Conservation (phyloP, 78 protist genomes). For the Monocercomonoides exilis region DNA sequence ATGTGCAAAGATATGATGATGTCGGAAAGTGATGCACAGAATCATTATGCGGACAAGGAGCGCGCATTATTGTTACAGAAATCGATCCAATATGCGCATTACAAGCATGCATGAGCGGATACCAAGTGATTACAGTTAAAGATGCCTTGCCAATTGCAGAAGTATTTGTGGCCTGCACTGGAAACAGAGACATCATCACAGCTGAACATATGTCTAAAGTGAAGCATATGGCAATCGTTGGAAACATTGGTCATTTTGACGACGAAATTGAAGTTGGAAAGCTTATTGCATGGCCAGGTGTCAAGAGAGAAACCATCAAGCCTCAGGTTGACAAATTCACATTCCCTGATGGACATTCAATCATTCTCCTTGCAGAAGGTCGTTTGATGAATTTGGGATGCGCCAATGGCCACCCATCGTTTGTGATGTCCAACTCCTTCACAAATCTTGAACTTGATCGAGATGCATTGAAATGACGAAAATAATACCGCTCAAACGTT, state of each 20-base stretch:
- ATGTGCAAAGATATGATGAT: conserved; percentile 18
- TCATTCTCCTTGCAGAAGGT: conserved; percentile 19
- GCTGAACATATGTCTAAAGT: background rate
- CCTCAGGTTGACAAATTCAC: conserved; percentile 22
- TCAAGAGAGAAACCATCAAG: conserved; percentile 18
- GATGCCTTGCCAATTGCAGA: conserved; percentile 2
- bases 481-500: no score
- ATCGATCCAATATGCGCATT: conserved; percentile 36
- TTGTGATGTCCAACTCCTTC: conserved; percentile 24
- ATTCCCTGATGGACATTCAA: conserved; percentile 7
- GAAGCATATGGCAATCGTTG: conserved; percentile 13
- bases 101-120: conserved; percentile 27
- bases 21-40: conserved; percentile 18
- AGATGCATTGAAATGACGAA: no score
- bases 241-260: conserved; percentile 36
- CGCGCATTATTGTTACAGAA: conserved; percentile 23
- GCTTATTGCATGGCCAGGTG: background rate
- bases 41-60: background rate
- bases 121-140: background rate
- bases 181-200: conserved; percentile 13
- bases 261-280: conserved; percentile 20
- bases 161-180: conserved; percentile 26
- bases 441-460: conserved; percentile 20
- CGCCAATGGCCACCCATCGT: conserved; percentile 27
- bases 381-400: conserved; percentile 27